A percentile compares a stretch with the other conserved stretches of the same genome.
phyloP scores from a whole-genome alignment of 2,329 filamentous ascomycete genomes.

The Aspergillus pseudonomiae region DNA sequence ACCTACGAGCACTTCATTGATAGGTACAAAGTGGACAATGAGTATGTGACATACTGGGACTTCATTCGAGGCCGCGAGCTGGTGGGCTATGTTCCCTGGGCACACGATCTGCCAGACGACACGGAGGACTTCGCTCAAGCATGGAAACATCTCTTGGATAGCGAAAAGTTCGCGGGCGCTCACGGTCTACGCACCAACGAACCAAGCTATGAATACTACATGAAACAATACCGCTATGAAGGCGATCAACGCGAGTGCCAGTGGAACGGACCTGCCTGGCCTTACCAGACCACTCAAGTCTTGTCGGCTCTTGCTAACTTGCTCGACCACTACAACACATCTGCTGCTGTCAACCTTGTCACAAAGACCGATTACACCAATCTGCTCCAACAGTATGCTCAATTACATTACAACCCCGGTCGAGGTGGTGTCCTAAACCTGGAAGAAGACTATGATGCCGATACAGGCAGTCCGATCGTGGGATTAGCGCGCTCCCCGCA shows the following conservation, averaged over 20 bases:
- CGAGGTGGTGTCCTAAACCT: conserved; percentile 38
- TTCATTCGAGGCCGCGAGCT: conserved; percentile 49
- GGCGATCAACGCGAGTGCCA: conserved; percentile 43
- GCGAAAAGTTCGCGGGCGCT: conserved; percentile 36
- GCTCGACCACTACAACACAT: conserved; percentile 45
- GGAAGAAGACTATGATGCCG: conserved; percentile 50
- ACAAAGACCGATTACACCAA: conserved; percentile 39
- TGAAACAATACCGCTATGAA: conserved; percentile 40
- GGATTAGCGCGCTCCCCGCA: conserved; percentile 47
- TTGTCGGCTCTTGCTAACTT: conserved; percentile 47
- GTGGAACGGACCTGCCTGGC: conserved; percentile 52
- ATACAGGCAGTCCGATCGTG: conserved; percentile 46
- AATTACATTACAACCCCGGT: conserved; percentile 42
- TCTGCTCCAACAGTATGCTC: conserved; percentile 43
- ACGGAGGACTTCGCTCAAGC: conserved; percentile 36
- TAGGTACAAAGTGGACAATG: conserved; percentile 43
- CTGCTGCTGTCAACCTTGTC: conserved; percentile 17
- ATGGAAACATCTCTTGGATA: conserved; percentile 34
- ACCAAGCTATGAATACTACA: conserved; percentile 50
- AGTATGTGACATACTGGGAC: conserved; percentile 37
- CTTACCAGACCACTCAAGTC: conserved; percentile 48
- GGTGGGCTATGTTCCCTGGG: conserved; percentile 49
- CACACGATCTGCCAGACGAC: conserved; percentile 47
- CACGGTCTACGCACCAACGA: conserved; percentile 48
- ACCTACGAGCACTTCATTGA: conserved; percentile 51